Percentiles rank a stretch among this genome's conserved stretches.
These are phyloP conservation scores for Piloderma croceum DNA, from an alignment of 768 basidiomycete genomes.

Conservation along the genomic window DNA sequence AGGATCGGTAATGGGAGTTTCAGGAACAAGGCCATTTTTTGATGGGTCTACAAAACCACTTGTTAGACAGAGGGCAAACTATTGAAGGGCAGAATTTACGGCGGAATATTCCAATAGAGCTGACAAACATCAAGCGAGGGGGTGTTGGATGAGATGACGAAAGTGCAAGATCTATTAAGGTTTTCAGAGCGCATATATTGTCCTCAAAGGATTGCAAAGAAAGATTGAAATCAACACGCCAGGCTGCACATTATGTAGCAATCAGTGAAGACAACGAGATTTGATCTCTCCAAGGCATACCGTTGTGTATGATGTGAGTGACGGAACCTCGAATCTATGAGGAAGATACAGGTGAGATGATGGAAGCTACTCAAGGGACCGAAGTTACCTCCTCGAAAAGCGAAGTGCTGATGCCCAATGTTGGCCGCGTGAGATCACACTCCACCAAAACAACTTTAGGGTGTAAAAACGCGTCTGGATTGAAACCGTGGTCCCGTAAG, in stretches of 20 bases:
- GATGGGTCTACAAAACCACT: not conserved
- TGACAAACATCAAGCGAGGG: constrained; percentile 27
- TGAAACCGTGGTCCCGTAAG: constrained; percentile 24
- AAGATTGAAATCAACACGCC: constrained; percentile 36
- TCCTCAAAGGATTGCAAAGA: constrained; percentile 26
- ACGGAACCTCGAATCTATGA: constrained; percentile 12
- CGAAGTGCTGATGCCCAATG: not conserved
- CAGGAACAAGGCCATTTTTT: constrained; percentile 1
- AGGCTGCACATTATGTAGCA: constrained; percentile 21
- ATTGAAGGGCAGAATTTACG: constrained; percentile 3
- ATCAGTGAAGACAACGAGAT: too few relatives aligned
- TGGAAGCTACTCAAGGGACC: too few relatives aligned
- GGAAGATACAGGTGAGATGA: too few relatives aligned
- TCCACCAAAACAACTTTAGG: constrained; percentile 21
- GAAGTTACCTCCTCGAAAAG: constrained; percentile 4
- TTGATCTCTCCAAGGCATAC: constrained; percentile 5
- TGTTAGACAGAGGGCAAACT: too few relatives aligned
- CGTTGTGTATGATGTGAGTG: constrained; percentile 21
- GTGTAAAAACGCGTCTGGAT: constrained; percentile 15
- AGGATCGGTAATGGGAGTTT: constrained; percentile 11
- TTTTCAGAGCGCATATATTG: constrained; percentile 23
- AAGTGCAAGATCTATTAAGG: constrained; percentile 29
- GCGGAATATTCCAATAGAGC: constrained; percentile 26
- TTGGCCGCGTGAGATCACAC: constrained; percentile 13
- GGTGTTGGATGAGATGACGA: constrained; percentile 13